A percentile compares a stretch with the other conserved stretches of the same genome.
phyloP scores from a whole-genome alignment of 345 rosid genomes.

The Geranium rotundifolium region DNA sequence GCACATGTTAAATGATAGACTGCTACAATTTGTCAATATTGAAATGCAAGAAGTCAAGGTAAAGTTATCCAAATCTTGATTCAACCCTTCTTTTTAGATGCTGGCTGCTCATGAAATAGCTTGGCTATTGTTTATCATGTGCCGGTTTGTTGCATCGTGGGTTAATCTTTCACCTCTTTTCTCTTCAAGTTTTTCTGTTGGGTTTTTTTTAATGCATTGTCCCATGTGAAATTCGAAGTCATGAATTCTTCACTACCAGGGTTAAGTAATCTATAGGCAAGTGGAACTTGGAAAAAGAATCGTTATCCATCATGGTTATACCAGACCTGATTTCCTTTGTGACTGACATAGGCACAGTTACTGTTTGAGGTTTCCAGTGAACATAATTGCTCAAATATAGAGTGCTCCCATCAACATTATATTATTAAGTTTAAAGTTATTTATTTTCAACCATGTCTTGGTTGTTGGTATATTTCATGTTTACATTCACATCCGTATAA shows the following conservation, averaged over 20 bases:
- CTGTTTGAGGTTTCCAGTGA: not conserved
- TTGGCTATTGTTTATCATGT: no score
- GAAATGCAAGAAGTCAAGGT: slow-evolving; percentile 96
- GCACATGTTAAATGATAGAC: slow-evolving; percentile 88
- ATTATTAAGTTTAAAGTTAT: no score
- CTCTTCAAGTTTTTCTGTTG: no score
- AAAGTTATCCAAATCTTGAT: slow-evolving; percentile 6
- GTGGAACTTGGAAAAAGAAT: not conserved
- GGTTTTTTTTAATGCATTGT: not conserved
- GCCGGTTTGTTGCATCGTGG: no score
- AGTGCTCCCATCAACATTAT: no score
- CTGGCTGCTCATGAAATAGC: no score
- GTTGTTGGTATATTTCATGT: not conserved
- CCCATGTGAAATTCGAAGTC: not conserved
- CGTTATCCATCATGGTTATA: not conserved
- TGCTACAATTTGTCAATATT: slow-evolving; percentile 72
- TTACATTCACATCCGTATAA: not conserved
- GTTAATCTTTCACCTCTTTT: no score
- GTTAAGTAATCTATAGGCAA: not conserved
- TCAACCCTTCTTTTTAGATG: no score
- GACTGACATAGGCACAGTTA: not conserved
- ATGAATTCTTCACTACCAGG: not conserved
- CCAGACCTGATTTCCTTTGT: not conserved
- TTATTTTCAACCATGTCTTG: not conserved
- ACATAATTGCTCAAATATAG: no score